Percentiles rank a stretch among this genome's conserved stretches.
These are phyloP conservation scores for Corinectria fuckeliana DNA, from an alignment of 2,329 filamentous ascomycete species.

Conservation along the genomic window DNA sequence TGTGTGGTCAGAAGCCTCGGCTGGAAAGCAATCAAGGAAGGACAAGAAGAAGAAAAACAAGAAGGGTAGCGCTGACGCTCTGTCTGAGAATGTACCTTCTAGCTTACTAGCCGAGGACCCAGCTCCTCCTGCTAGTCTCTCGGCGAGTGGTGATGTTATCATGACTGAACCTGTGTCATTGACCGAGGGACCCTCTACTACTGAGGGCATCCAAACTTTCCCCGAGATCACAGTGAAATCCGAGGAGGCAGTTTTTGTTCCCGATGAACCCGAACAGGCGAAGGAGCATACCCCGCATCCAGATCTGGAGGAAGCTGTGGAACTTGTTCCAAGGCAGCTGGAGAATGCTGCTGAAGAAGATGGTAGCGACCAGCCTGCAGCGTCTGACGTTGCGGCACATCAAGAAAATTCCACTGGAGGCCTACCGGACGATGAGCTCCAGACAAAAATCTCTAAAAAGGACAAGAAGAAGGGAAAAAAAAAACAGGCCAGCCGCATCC, in stretches of 20 bases:
- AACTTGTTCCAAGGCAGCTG: not conserved
- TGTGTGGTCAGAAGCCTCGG: not conserved
- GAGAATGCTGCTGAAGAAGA: not conserved
- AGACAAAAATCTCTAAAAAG: slow-evolving; percentile 37
- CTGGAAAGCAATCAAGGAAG: slow-evolving; percentile 31
- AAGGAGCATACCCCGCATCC: no score
- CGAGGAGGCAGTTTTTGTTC: not conserved
- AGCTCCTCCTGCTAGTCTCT: not conserved
- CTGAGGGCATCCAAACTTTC: not conserved
- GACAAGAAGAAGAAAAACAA: slow-evolving; percentile 44
- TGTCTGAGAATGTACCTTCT: not conserved
- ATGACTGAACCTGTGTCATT: not conserved
- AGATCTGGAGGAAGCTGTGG: not conserved
- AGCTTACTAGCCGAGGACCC: not conserved
- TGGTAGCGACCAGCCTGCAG: not conserved
- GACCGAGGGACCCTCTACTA: not conserved
- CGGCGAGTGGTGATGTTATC: not conserved
- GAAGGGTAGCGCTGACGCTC: slow-evolving; percentile 26
- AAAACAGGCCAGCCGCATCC: slow-evolving; percentile 3
- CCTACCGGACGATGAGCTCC: not conserved
- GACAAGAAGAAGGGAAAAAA: slow-evolving; percentile 35
- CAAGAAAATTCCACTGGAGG: not conserved
- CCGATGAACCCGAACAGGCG: not conserved
- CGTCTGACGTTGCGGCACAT: not conserved
- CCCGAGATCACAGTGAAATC: not conserved